A percentile compares a stretch with the other conserved stretches of the same genome.
These are phyloP conservation scores for Lasiodiplodia citricola DNA, from an alignment of 2,329 filamentous ascomycete species.

Conservation along the genomic window DNA sequence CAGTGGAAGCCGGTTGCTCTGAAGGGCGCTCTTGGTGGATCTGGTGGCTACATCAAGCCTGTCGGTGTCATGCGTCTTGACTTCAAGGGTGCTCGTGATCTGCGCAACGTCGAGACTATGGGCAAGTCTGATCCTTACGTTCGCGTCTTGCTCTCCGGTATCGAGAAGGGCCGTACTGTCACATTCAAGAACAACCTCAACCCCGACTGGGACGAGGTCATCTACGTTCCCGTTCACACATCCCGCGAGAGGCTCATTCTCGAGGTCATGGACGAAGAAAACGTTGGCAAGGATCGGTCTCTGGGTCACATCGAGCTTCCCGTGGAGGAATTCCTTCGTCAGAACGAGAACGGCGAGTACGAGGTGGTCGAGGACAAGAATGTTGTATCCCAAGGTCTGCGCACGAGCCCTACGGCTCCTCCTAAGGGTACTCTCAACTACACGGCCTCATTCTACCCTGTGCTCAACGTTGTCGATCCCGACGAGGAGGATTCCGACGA, in stretches of 20 bases:
- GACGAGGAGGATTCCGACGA: slow-evolving; percentile 69
- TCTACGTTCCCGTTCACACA: slow-evolving; percentile 91
- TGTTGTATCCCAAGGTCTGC: slow-evolving; percentile 69
- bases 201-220: slow-evolving; percentile 92
- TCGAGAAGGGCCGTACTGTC: slow-evolving; percentile 89
- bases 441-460: slow-evolving; percentile 88
- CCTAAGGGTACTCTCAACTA: slow-evolving; percentile 83
- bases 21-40: slow-evolving; percentile 75
- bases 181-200: slow-evolving; percentile 96
- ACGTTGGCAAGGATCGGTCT: slow-evolving; percentile 85
- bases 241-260: slow-evolving; percentile 80
- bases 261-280: slow-evolving; percentile 97
- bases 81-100: slow-evolving; percentile 79
- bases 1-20: slow-evolving; percentile 96
- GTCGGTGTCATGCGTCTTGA: slow-evolving; percentile 96
- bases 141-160: slow-evolving; percentile 84
- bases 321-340: slow-evolving; percentile 76
- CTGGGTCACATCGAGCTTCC: slow-evolving; percentile 81
- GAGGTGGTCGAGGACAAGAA: slow-evolving; percentile 77
- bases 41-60: slow-evolving; percentile 88
- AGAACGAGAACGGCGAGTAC: slow-evolving; percentile 82
- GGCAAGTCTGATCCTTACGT: slow-evolving; percentile 97
- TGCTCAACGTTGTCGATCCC: slow-evolving; percentile 84
- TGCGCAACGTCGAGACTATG: slow-evolving; percentile 92
- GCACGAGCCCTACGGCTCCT: slow-evolving; percentile 72